Evolutionary conservation across 345 rosid species (phyloP).

Genomic region (Trapa incisa): DNA sequence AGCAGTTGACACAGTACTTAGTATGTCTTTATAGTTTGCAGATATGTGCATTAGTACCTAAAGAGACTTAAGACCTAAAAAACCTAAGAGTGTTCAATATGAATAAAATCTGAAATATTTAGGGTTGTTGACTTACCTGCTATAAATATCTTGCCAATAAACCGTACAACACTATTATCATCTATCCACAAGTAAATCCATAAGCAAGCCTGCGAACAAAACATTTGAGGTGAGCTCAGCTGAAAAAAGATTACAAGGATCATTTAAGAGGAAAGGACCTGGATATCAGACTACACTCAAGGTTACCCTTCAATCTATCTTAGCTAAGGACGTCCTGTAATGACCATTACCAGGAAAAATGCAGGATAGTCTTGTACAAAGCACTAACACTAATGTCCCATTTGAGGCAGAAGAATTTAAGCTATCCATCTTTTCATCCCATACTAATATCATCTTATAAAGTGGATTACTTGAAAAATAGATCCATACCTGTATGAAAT

Average conservation of each 20-base stretch:
- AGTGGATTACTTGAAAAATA: not conserved
- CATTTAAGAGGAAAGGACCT: not conserved
- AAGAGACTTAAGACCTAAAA: not conserved
- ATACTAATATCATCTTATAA: not conserved
- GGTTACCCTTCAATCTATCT: too few species aligned
- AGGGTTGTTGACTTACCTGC: slow-evolving; percentile 43
- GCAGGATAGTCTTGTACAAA: too few species aligned
- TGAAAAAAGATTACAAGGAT: not conserved
- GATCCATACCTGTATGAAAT: slow-evolving; percentile 60
- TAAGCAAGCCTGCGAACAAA: slow-evolving; percentile 50
- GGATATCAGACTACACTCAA: not conserved
- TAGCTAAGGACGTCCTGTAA: too few species aligned
- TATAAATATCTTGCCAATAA: slow-evolving; percentile 72
- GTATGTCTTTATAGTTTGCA: not conserved
- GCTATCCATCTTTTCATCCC: not conserved
- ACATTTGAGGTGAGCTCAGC: not conserved
- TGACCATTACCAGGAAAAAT: too few species aligned
- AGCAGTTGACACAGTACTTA: slow-evolving; percentile 10
- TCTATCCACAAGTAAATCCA: slow-evolving; percentile 81
- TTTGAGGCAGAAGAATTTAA: not conserved
- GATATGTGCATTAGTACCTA: not conserved
- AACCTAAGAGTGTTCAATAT: not conserved
- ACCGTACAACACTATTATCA: slow-evolving; percentile 58
- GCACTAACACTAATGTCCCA: not conserved
- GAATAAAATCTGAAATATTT: not conserved